Conservation (phyloP, 768 basidiomycete species). For the Naganishia kalamii region DNA sequence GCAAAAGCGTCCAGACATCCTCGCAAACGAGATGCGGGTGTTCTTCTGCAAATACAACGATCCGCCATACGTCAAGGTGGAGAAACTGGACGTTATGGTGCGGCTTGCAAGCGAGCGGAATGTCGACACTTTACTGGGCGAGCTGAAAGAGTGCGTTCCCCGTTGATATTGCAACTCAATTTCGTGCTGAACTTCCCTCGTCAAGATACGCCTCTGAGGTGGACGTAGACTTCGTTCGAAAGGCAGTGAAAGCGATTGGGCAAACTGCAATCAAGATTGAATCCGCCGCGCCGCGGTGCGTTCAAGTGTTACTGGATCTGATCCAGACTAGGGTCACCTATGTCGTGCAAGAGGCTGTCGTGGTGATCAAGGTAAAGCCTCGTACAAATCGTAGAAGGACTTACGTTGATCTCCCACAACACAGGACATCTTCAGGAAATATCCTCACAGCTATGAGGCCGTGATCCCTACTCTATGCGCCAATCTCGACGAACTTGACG, state of each 20-base stretch:
- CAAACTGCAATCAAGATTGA: slow-evolving; percentile 96
- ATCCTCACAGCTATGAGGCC: slow-evolving; percentile 91
- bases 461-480: slow-evolving; percentile 91
- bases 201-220: slow-evolving; percentile 89
- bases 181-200: background rate
- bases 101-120: slow-evolving; percentile 82
- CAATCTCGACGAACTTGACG: slow-evolving; percentile 91
- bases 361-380: slow-evolving; percentile 96
- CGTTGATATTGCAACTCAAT: too few species aligned
- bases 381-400: too few species aligned
- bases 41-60: slow-evolving; percentile 99
- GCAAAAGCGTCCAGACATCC: slow-evolving; percentile 82
- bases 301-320: slow-evolving; percentile 84
- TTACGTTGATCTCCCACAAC: background rate
- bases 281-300: slow-evolving; percentile 83
- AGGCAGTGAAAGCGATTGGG: slow-evolving; percentile 89
- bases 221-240: slow-evolving; percentile 95
- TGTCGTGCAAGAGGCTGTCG: slow-evolving; percentile 95
- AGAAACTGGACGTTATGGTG: slow-evolving; percentile 98
- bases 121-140: slow-evolving; percentile 87
- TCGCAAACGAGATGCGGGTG: slow-evolving; percentile 94
- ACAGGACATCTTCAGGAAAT: slow-evolving; percentile 96
- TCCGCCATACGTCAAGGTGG: slow-evolving; percentile 96
- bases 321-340: slow-evolving; percentile 91
- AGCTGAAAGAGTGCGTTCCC: slow-evolving; percentile 77